These are phyloP conservation scores for Escallonia rubra DNA, from an alignment of 129 eudicot genomes.

Conservation along the genomic window DNA sequence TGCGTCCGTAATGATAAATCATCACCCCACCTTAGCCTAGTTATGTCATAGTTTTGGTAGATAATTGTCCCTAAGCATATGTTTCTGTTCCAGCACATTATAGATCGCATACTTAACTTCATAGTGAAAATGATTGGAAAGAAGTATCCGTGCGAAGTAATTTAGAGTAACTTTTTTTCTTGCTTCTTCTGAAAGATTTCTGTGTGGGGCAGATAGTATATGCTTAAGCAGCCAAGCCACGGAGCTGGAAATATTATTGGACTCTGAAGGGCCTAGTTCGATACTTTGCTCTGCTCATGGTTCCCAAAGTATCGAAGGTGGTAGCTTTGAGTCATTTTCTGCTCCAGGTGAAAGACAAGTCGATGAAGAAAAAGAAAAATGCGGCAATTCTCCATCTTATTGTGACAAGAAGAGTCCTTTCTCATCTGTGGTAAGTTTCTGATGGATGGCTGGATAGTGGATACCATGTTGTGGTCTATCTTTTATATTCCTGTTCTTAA, in stretches of 20 bases:
- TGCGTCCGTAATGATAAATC: background rate
- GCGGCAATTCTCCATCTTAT: conserved; percentile 47
- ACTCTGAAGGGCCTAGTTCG: conserved; percentile 36
- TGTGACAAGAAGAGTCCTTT: conserved; percentile 62
- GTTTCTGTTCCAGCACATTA: too few species aligned
- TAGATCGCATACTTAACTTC: too few species aligned
- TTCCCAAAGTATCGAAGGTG: conserved; percentile 48
- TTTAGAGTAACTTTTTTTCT: too few species aligned
- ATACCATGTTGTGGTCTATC: background rate
- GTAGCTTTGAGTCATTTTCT: conserved; percentile 42
- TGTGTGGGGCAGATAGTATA: conserved; percentile 31
- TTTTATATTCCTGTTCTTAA: background rate
- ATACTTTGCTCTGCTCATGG: conserved; percentile 31
- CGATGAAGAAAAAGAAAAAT: conserved; percentile 61
- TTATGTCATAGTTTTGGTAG: too few species aligned
- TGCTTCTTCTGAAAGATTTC: too few species aligned
- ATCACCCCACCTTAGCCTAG: too few species aligned
- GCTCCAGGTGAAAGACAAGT: conserved; percentile 56
- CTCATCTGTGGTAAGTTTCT: conserved; percentile 62
- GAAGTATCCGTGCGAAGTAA: too few species aligned
- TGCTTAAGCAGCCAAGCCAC: conserved; percentile 38
- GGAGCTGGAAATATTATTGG: conserved; percentile 44
- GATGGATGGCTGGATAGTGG: too few species aligned
- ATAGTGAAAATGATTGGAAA: too few species aligned
- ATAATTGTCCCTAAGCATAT: too few species aligned